Evolutionary conservation across 2,329 filamentous ascomycete genomes (phyloP), one percentile per base, ranked within the genome.

Genomic region (Apiospora sp.): DNA sequence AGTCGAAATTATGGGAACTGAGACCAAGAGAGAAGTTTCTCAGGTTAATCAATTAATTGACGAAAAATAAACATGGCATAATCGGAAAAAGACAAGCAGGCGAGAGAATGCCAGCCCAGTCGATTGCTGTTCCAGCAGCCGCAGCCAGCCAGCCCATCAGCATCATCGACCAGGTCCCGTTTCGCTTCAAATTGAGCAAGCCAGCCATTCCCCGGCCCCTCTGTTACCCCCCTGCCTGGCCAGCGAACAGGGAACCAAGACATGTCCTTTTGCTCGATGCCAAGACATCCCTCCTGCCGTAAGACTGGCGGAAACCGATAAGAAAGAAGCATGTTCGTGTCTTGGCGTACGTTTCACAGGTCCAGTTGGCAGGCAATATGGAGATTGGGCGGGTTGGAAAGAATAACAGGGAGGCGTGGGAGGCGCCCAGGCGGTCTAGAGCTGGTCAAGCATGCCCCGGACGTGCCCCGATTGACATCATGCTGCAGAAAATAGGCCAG

Each of bases 281-380:
- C 58, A 64, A 64, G 58, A n/a, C 30, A 41, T 41, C 24, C 13
- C 27, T 34, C 14, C 34, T 24, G 34, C 22, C 19, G 22, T 64
- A n/a, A 64, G 58, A 64, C 34, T 41, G 58, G 58, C 58, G 58
- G 58, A 64, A 37, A 64, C 27, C 34, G 58, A 19, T 19, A 22
- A 64, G 34, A 64, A 64, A 41, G 34, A 41, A 69, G 67, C 43
- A 69, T 49, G 4, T 37, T 24, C 27, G 7, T 19, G 67, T 24
- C 67, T 69, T 69, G 67, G 67, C 67, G 67, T 49, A 37, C 67
- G 67, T 69, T 69, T 69, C 67, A 49, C 67, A 34, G 58, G 34
- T n/a, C 58, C 58, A 64, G 58, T n/a, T 64, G 58, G 58, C 58
- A 24, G 34, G 30, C 30, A 22, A 61, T 61, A 10, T 10, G 37